phyloP scores from a whole-genome alignment of 768 basidiomycete genomes.

The Pilatotrama ljubarskyi region DNA sequence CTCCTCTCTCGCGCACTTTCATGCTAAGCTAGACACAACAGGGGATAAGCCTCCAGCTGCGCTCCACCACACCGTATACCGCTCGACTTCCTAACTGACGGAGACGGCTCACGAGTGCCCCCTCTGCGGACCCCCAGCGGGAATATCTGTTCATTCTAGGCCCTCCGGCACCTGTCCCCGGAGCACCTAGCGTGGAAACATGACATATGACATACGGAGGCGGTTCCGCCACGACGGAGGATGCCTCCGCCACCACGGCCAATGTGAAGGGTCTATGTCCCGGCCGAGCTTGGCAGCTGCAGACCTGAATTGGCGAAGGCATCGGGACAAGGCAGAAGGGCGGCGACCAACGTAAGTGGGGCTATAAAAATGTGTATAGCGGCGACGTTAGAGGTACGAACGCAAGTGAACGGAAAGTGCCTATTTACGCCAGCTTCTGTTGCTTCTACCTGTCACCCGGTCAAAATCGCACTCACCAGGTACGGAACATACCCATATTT shows the following conservation, averaged over 20 bases:
- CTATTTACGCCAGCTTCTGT: too few species aligned
- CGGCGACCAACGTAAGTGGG: not conserved
- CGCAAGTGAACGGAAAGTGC: too few species aligned
- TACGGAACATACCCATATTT: too few species aligned
- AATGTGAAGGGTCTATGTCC: not conserved
- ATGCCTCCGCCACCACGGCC: not conserved
- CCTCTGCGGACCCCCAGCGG: constrained; percentile 5
- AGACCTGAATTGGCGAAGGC: not conserved
- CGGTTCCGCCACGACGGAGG: constrained; percentile 4
- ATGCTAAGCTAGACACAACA: not conserved
- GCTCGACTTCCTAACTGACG: constrained; percentile 11
- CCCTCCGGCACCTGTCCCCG: constrained; percentile 12
- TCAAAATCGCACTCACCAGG: too few species aligned
- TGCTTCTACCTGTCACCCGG: too few species aligned
- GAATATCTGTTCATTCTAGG: constrained; percentile 5
- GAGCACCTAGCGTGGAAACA: constrained; percentile 11
- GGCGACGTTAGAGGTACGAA: too few species aligned
- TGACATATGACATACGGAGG: constrained; percentile 13
- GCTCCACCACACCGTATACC: constrained; percentile 3
- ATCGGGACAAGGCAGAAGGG: not conserved
- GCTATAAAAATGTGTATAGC: too few species aligned
- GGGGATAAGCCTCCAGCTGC: not conserved
- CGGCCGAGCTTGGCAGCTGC: not conserved
- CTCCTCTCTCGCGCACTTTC: not conserved
- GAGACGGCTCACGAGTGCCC: constrained; percentile 10